phyloP scores from a whole-genome alignment of 202 grass and related monocot genomes.

The Elaeis oleifera region DNA sequence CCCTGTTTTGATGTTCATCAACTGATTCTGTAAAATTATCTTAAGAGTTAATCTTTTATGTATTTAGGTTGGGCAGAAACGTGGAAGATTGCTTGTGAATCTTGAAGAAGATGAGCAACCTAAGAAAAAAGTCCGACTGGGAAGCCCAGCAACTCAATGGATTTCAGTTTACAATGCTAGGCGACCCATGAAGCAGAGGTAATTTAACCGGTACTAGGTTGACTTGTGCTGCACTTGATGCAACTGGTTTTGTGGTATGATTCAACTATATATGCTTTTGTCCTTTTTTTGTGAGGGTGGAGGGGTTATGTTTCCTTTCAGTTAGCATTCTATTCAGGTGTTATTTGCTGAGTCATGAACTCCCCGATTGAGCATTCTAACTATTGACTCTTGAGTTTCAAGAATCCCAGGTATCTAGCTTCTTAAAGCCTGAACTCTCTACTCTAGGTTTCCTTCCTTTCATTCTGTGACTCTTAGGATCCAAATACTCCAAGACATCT shows the following conservation, averaged over 20 bases:
- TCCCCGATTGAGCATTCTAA: too few relatives aligned
- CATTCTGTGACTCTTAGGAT: too few relatives aligned
- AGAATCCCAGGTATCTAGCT: too few relatives aligned
- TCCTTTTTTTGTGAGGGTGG: too few relatives aligned
- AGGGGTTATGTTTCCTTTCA: background rate
- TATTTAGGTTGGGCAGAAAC: constrained; percentile 86
- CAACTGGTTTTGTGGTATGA: background rate
- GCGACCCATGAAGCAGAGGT: constrained; percentile 93
- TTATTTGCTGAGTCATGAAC: too few relatives aligned
- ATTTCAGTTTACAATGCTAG: constrained; percentile 95
- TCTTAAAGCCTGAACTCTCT: too few relatives aligned
- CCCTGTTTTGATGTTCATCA: background rate
- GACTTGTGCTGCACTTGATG: background rate
- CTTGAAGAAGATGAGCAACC: constrained; percentile 92
- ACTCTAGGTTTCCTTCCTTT: too few relatives aligned
- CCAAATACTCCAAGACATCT: too few relatives aligned
- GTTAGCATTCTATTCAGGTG: background rate
- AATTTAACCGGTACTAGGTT: background rate
- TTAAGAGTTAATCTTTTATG: background rate
- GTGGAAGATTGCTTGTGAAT: constrained; percentile 66
- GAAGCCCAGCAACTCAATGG: constrained; percentile 79
- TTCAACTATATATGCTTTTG: background rate
- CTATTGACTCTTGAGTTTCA: too few relatives aligned
- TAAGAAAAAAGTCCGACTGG: constrained; percentile 92
- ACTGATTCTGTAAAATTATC: background rate